Percentiles rank a stretch among this genome's conserved stretches.
These are phyloP conservation scores for Pichia nakasei DNA, from an alignment of 805 yeast genomes.

Conservation along the genomic window DNA sequence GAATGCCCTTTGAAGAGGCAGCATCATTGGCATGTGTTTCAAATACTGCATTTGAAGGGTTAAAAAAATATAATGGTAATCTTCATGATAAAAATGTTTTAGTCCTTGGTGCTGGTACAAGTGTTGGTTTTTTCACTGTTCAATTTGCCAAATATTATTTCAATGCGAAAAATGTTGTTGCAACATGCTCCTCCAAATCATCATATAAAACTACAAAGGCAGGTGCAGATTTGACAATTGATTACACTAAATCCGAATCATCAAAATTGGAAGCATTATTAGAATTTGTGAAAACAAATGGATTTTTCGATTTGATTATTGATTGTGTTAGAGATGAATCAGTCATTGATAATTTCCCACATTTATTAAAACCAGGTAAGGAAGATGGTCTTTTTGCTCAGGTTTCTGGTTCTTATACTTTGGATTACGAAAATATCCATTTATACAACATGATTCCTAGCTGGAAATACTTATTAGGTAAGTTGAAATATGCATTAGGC, in stretches of 20 bases:
- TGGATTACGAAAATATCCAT: conserved; percentile 25
- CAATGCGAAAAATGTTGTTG: conserved; percentile 44
- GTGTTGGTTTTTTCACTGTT: conserved; percentile 50
- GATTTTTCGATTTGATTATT: conserved; percentile 50
- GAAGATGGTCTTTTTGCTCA: conserved; percentile 44
- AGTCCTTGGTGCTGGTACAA: conserved; percentile 67
- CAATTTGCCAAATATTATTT: conserved; percentile 47
- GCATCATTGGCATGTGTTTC: conserved; percentile 58
- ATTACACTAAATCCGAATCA: conserved; percentile 42
- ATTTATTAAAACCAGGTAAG: conserved; percentile 36
- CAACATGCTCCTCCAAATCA: conserved; percentile 34
- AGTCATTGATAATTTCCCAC: conserved; percentile 26
- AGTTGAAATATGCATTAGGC: conserved; percentile 11
- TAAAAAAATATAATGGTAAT: conserved; percentile 7
- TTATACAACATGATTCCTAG: conserved; percentile 20
- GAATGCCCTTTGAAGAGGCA: conserved; percentile 44
- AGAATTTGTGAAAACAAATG: conserved; percentile 26
- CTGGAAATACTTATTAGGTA: conserved; percentile 12
- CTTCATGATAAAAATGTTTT: conserved; percentile 38
- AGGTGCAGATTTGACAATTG: conserved; percentile 54
- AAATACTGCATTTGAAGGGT: conserved; percentile 45
- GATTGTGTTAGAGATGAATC: conserved; percentile 59
- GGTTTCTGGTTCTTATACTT: conserved; percentile 47
- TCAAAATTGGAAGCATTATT: conserved; percentile 29
- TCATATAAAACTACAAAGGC: conserved; percentile 15